A percentile compares a stretch with the other conserved stretches of the same genome.
These are phyloP conservation scores for Tremellales sp. DNA, from an alignment of 1,284 basidiomycete species.

Conservation along the genomic window DNA sequence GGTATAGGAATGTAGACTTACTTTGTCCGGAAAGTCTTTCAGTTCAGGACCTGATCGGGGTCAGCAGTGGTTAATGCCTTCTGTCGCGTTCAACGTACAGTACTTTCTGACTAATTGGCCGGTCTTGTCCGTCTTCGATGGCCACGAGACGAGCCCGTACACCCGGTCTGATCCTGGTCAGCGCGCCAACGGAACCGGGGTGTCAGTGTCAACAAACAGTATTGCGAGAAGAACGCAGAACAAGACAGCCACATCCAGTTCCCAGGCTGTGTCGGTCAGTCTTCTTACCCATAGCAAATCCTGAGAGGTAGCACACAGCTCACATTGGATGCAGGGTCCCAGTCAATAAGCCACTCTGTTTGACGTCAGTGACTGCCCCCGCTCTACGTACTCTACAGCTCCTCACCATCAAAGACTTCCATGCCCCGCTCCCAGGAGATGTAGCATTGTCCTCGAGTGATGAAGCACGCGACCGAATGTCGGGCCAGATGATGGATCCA, in stretches of 20 bases:
- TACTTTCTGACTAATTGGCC: slow-evolving; percentile 51
- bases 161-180: slow-evolving; percentile 34
- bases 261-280: slow-evolving; percentile 26
- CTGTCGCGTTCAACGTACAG: slow-evolving; percentile 29
- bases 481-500: slow-evolving; percentile 55
- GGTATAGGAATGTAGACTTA: slow-evolving; percentile 9
- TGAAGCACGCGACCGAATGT: slow-evolving; percentile 56
- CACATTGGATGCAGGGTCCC: slow-evolving; percentile 50
- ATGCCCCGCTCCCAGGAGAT: slow-evolving; percentile 57
- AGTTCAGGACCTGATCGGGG: slow-evolving; percentile 45
- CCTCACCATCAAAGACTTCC: slow-evolving; percentile 54
- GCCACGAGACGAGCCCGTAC: slow-evolving; percentile 50
- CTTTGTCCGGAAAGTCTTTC: slow-evolving; percentile 49
- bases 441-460: slow-evolving; percentile 56
- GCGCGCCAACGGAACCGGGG: background rate
- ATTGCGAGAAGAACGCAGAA: slow-evolving; percentile 51
- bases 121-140: slow-evolving; percentile 51
- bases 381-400: slow-evolving; percentile 7
- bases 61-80: background rate
- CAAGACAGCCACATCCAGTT: slow-evolving; percentile 56
- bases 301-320: slow-evolving; percentile 2
- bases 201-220: slow-evolving; percentile 21
- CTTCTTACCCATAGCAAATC: background rate
- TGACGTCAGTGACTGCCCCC: background rate
- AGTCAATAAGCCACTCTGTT: slow-evolving; percentile 47